Evolutionary conservation across 176 grass and related monocot species (phyloP), one percentile per base, ranked within the genome.

Genomic region (Microstegium vimineum): DNA sequence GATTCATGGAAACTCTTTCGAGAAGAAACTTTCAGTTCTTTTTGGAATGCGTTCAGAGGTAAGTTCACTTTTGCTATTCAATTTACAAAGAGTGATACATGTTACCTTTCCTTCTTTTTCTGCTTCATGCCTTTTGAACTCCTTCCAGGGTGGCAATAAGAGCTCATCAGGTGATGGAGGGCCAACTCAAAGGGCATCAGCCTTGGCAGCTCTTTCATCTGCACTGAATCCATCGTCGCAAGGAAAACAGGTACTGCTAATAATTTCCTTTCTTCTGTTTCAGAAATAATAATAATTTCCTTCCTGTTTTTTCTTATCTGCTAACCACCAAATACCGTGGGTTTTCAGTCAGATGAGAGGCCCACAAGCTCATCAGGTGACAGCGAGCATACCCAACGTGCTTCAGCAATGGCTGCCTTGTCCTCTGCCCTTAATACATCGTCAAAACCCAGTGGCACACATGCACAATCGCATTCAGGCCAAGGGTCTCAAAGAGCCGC

Each of bases 401-500:
- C 94, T 75, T 88, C 94, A 74, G 94, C 94, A 74, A 51, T 97
- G 76, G 94, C 94, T 62, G 94, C 94, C 45, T 87, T 97, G 69
- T 87, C 89, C n/a, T 92, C 90, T 41, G 35, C 87, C 80, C 84
- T 97, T 69, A 92, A 94, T 72, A 46, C 92, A 75, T 90, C 90
- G 13, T 80, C 90, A 73, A 98, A 88, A 79, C 70, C 90, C 41
- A 98, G 79, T 80, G 74, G 63, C 46, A 35, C 84, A 72, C n/a
- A n/a, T n/a, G n/a, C n/a, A n/a, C 86, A 81, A 66, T 72, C 80
- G 70, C 91, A 81, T 73, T 32, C 85, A 33, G 83, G 77, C 61
- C 91, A 92, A 94, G 97, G 97, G 45, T 94, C 93, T 69, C 97
- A 96, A 74, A 93, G 93, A 90, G 93, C 97, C 52, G 97, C 89